Evolutionary conservation across 2,329 filamentous ascomycete genomes (phyloP).

Genomic region (Aschersonia sp.): DNA sequence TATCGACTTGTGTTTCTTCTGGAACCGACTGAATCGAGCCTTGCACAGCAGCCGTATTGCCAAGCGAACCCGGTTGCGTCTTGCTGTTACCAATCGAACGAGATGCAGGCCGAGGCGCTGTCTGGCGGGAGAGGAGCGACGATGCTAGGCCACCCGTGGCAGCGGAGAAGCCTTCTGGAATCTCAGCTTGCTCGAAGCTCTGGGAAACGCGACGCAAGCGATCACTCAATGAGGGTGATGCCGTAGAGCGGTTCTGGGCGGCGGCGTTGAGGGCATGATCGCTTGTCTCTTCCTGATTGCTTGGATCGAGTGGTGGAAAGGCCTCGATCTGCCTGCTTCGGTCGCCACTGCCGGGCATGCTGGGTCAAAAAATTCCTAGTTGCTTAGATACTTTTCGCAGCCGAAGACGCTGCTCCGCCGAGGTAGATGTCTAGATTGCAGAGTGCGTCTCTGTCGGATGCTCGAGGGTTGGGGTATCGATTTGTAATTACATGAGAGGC

Average conservation of each 20-base stretch:
- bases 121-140: conserved; percentile 17
- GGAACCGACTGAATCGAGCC: conserved; percentile 1
- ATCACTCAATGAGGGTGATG: conserved; percentile 17
- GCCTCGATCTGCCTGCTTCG: conserved; percentile 9
- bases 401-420: too few species aligned
- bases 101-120: conserved; percentile 7
- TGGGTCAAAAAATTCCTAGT: not conserved
- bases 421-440: too few species aligned
- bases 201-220: conserved; percentile 17
- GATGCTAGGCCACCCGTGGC: conserved; percentile 31
- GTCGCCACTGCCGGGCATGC: conserved; percentile 1
- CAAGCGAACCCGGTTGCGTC: not conserved
- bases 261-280: conserved; percentile 2
- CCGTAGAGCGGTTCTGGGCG: conserved; percentile 11
- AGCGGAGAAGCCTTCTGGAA: conserved; percentile 31
- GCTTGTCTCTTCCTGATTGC: not conserved
- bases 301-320: conserved; percentile 11
- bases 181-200: conserved; percentile 29
- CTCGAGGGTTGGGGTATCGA: too few species aligned
- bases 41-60: not conserved
- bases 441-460: too few species aligned
- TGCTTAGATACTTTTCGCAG: too few species aligned
- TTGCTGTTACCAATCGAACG: conserved; percentile 8
- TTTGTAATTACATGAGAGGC: too few species aligned
- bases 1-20: conserved; percentile 1